A percentile compares a stretch with the other conserved stretches of the same genome.
These are phyloP conservation scores for Laetiporus sulphureus DNA, from an alignment of 1,284 basidiomycete species.

Conservation along the genomic window DNA sequence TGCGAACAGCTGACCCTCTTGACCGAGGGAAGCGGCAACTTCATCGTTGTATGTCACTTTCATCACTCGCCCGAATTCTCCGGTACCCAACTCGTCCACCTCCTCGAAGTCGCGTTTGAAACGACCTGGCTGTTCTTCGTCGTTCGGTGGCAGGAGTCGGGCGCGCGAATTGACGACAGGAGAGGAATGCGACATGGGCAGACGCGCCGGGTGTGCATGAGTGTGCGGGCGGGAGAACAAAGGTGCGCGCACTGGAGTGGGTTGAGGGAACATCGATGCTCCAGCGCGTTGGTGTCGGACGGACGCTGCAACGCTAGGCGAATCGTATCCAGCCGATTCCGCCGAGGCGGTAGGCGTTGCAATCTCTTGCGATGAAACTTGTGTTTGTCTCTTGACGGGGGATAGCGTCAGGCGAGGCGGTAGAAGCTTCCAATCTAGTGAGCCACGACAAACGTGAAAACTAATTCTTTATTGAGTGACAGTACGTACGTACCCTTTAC, in stretches of 20 bases:
- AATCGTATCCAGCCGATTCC: slow-evolving; percentile 18
- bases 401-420: slow-evolving; percentile 41
- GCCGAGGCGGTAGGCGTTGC: slow-evolving; percentile 42
- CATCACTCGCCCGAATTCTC: slow-evolving; percentile 93
- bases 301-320: slow-evolving; percentile 21
- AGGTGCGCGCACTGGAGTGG: slow-evolving; percentile 4
- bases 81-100: slow-evolving; percentile 81
- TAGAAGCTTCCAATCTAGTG: slow-evolving; percentile 45
- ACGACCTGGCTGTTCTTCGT: slow-evolving; percentile 46
- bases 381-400: slow-evolving; percentile 39
- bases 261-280: slow-evolving; percentile 1
- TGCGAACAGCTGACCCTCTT: slow-evolving; percentile 60
- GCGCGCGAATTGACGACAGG: slow-evolving; percentile 9
- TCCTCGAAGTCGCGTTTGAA: slow-evolving; percentile 80
- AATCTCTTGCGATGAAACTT: too few relatives aligned
- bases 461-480: background rate
- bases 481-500: slow-evolving; percentile 31
- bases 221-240: slow-evolving; percentile 17
- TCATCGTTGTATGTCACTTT: slow-evolving; percentile 75
- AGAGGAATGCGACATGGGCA: slow-evolving; percentile 11
- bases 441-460: slow-evolving; percentile 5
- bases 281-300: slow-evolving; percentile 14
- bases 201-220: slow-evolving; percentile 19
- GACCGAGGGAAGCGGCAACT: slow-evolving; percentile 10
- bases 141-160: slow-evolving; percentile 18